These are phyloP conservation scores for Leccinellum luteum DNA, from an alignment of 768 basidiomycete genomes.

Conservation along the genomic window DNA sequence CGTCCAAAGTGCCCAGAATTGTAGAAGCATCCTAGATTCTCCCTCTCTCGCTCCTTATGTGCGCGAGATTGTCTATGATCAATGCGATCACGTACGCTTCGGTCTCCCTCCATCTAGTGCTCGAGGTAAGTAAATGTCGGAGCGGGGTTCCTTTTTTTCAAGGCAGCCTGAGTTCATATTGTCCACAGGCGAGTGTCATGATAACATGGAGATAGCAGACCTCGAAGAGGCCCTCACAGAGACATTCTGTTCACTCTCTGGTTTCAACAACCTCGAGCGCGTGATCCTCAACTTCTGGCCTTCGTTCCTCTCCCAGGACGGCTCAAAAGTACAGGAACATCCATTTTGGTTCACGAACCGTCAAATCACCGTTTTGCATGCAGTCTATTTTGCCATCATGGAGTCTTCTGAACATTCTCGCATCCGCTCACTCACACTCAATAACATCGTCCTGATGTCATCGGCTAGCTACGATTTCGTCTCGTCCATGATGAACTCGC, in stretches of 20 bases:
- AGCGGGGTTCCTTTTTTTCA: too few species aligned
- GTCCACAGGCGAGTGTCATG: background rate
- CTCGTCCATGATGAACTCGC: conserved; percentile 20
- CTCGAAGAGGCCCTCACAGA: background rate
- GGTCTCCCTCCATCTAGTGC: conserved; percentile 17
- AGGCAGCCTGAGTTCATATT: background rate
- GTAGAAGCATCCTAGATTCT: conserved; percentile 21
- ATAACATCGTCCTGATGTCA: conserved; percentile 29
- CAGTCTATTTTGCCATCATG: conserved; percentile 19
- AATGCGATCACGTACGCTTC: conserved; percentile 24
- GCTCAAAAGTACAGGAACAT: conserved; percentile 22
- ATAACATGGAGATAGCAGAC: background rate
- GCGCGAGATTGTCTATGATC: conserved; percentile 29
- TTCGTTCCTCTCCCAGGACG: conserved; percentile 25
- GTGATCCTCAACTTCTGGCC: conserved; percentile 32
- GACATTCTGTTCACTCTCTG: background rate
- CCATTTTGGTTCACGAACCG: conserved; percentile 33
- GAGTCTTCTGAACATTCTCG: conserved; percentile 16
- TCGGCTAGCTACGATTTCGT: conserved; percentile 27
- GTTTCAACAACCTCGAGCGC: background rate
- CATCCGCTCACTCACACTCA: conserved; percentile 24
- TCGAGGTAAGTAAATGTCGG: conserved; percentile 11
- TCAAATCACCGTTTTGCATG: conserved; percentile 23
- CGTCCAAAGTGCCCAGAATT: conserved; percentile 25
- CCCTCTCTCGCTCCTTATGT: conserved; percentile 22